Percentiles rank a stretch among this genome's conserved stretches.
These are phyloP conservation scores for Aspergillus tubingensis DNA, from an alignment of 2,329 filamentous ascomycete species.

Conservation along the genomic window DNA sequence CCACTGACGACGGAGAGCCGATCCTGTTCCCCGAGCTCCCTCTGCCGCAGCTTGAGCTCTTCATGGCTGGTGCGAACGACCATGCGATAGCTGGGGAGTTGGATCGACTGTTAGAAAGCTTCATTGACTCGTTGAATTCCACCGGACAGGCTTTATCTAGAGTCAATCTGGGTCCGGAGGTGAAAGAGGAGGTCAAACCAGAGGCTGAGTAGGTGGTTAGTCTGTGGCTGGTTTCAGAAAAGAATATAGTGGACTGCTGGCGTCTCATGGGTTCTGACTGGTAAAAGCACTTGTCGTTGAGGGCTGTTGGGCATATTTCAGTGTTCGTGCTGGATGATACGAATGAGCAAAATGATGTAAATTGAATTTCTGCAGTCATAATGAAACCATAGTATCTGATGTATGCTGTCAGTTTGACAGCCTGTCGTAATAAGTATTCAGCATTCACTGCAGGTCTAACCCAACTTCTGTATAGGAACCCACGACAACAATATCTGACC, in stretches of 20 bases:
- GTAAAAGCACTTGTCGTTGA: too few relatives aligned
- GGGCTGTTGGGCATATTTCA: too few relatives aligned
- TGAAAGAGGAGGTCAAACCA: constrained; percentile 14
- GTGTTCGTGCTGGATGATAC: too few relatives aligned
- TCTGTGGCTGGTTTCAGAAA: background rate
- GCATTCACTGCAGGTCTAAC: too few relatives aligned
- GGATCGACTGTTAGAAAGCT: constrained; percentile 43
- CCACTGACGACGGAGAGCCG: constrained; percentile 14
- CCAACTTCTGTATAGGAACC: background rate
- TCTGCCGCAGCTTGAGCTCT: constrained; percentile 41
- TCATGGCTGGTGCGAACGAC: constrained; percentile 42
- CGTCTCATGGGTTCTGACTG: background rate
- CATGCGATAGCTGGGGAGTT: constrained; percentile 41
- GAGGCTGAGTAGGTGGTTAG: constrained; percentile 14
- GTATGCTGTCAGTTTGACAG: too few relatives aligned
- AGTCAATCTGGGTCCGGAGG: constrained; percentile 15
- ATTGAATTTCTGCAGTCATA: too few relatives aligned
- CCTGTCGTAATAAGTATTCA: too few relatives aligned
- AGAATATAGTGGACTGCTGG: background rate
- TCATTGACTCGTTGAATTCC: constrained; percentile 41
- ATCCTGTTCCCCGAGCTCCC: constrained; percentile 42
- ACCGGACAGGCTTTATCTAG: constrained; percentile 38
- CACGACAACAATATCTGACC: background rate
- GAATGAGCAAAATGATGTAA: too few relatives aligned
- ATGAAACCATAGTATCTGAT: too few relatives aligned